phyloP scores from a whole-genome alignment of 106 monocot species.

The Acorus calamus region DNA sequence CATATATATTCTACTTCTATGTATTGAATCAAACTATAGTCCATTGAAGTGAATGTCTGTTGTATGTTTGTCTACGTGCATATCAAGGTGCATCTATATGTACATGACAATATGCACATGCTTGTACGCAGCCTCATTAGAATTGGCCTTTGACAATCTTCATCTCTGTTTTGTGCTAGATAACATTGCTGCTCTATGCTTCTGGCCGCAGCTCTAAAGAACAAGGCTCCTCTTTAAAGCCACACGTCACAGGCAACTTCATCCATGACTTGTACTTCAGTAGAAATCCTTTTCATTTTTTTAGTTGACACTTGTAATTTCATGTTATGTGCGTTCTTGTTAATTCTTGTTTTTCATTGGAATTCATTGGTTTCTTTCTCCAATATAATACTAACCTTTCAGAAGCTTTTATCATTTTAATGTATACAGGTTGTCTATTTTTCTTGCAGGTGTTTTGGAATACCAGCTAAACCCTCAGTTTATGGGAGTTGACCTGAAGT shows the following conservation, averaged over 20 bases:
- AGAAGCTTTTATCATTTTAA: neutral
- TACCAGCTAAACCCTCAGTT: constrained; percentile 94
- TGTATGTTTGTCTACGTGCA: no score
- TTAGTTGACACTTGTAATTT: constrained; percentile 1
- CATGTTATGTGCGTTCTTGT: neutral
- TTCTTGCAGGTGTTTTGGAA: constrained; percentile 75
- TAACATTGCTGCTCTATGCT: constrained; percentile 31
- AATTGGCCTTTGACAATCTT: neutral
- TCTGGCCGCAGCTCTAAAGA: constrained; percentile 44
- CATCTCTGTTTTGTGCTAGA: constrained; percentile 35
- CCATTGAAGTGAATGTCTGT: no score
- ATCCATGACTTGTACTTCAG: constrained; percentile 69
- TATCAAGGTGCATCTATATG: no score
- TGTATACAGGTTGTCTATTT: neutral
- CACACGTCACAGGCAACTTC: constrained; percentile 72
- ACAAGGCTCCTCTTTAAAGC: constrained; percentile 65
- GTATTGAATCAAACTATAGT: no score
- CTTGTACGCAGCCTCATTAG: neutral
- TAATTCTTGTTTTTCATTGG: no score
- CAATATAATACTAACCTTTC: neutral
- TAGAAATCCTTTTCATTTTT: neutral
- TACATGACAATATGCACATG: neutral
- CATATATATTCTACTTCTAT: no score
- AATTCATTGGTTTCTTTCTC: no score
- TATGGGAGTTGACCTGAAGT: constrained; percentile 95